These are phyloP conservation scores for Castanopsis chinensis DNA, from an alignment of 306 rosid genomes.

Conservation along the genomic window DNA sequence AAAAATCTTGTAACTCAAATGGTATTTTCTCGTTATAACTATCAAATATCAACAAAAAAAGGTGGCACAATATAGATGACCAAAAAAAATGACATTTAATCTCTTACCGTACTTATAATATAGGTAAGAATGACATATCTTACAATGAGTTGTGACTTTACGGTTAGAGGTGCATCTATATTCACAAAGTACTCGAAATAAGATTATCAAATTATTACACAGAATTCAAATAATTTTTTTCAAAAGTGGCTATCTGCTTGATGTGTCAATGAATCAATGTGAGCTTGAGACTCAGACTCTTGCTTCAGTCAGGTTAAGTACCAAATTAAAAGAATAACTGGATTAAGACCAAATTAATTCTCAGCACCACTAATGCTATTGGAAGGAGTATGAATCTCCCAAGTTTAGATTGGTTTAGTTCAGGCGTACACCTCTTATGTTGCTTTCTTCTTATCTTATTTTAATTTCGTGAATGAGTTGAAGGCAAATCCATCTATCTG, in stretches of 20 bases:
- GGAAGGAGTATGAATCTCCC: neutral
- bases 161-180: neutral
- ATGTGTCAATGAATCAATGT: neutral
- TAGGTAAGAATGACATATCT: too few relatives aligned
- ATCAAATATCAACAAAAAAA: too few relatives aligned
- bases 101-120: neutral
- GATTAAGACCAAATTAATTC: neutral
- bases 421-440: neutral
- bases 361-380: neutral
- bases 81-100: neutral
- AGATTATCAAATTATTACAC: neutral
- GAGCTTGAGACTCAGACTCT: neutral
- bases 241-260: neutral
- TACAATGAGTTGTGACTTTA: too few relatives aligned
- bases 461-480: neutral
- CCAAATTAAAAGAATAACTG: neutral
- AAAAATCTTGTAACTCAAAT: too few relatives aligned
- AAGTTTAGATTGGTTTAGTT: neutral
- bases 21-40: accelerated
- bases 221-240: neutral
- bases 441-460: neutral
- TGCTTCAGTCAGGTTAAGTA: neutral
- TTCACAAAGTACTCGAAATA: neutral
- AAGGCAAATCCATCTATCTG: neutral
- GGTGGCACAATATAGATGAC: too few relatives aligned